phyloP scores from a whole-genome alignment of 805 yeast genomes.

The Candida sithepensis region DNA sequence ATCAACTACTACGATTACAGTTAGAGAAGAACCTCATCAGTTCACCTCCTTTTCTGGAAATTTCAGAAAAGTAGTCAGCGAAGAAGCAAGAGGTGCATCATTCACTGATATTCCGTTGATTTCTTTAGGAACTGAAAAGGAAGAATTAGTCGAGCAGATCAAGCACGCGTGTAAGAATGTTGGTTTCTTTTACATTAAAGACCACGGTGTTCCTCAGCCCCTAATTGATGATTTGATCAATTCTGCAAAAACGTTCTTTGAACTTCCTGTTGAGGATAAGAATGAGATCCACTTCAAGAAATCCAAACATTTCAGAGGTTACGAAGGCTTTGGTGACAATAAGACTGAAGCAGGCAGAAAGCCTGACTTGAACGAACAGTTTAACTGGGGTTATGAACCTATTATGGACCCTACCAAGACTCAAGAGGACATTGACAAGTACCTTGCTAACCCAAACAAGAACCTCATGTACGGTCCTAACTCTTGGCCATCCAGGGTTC shows the following conservation, averaged over 20 bases:
- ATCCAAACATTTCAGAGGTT: slow-evolving; percentile 16
- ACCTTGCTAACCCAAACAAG: slow-evolving; percentile 12
- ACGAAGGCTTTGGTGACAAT: slow-evolving; percentile 23
- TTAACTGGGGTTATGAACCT: slow-evolving; percentile 28
- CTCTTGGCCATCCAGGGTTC: slow-evolving; percentile 29
- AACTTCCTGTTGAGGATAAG: slow-evolving; percentile 19
- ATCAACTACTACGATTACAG: background rate
- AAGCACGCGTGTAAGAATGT: slow-evolving; percentile 20
- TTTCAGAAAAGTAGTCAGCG: slow-evolving; percentile 9
- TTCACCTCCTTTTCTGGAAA: slow-evolving; percentile 17
- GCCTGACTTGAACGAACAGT: slow-evolving; percentile 20
- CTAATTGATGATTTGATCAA: slow-evolving; percentile 20
- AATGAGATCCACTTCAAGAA: slow-evolving; percentile 19
- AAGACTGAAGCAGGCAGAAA: slow-evolving; percentile 19
- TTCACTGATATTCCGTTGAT: slow-evolving; percentile 17
- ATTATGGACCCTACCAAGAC: slow-evolving; percentile 28
- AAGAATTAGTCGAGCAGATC: slow-evolving; percentile 8
- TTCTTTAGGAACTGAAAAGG: slow-evolving; percentile 10
- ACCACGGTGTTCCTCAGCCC: slow-evolving; percentile 28
- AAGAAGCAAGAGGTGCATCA: slow-evolving; percentile 14
- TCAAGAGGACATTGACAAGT: slow-evolving; percentile 19
- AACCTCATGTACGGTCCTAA: slow-evolving; percentile 21
- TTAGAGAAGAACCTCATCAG: slow-evolving; percentile 4
- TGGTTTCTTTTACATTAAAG: slow-evolving; percentile 31
- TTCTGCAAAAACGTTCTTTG: slow-evolving; percentile 24